Percentiles rank a stretch among this genome's conserved stretches.
Evolutionary conservation across 2,329 filamentous ascomycete genomes (phyloP).

Genomic region (Scytalidium lignicola): DNA sequence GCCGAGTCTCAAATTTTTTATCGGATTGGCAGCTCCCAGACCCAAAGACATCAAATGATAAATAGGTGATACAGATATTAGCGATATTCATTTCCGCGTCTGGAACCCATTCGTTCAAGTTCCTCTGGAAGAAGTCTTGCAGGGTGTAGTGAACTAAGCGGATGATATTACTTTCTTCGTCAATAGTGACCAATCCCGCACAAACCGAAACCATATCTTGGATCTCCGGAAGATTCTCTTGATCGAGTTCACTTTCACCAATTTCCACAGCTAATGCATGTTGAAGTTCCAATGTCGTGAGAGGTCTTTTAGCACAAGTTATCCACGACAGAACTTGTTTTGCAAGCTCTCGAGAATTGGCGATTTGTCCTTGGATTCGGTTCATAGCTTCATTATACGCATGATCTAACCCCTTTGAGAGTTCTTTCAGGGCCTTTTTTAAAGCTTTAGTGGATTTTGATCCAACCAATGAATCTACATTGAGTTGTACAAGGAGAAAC

Average conservation of each 20-base stretch:
- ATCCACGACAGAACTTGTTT: constrained; percentile 32
- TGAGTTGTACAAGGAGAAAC: constrained; percentile 27
- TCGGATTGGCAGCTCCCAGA: constrained; percentile 9
- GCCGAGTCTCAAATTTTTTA: constrained; percentile 12
- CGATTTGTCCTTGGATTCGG: constrained; percentile 34
- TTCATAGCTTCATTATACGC: constrained; percentile 38
- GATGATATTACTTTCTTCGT: constrained; percentile 15
- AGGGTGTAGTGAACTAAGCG: constrained; percentile 22
- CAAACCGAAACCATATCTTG: constrained; percentile 12
- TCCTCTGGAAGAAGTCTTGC: constrained; percentile 22
- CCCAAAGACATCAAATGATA: constrained; percentile 11
- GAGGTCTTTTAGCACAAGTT: constrained; percentile 28
- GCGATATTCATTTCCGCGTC: constrained; percentile 10
- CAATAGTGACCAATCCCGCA: constrained; percentile 18
- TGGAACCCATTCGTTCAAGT: constrained; percentile 5
- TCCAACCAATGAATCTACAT: constrained; percentile 29
- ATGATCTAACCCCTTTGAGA: constrained; percentile 19
- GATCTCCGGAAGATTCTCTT: constrained; percentile 27
- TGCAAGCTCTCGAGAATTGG: constrained; percentile 29
- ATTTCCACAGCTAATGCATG: constrained; percentile 37
- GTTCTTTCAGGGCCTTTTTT: constrained; percentile 21
- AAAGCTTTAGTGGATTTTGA: constrained; percentile 28
- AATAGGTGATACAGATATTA: constrained; percentile 19
- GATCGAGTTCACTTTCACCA: constrained; percentile 24
- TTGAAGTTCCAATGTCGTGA: constrained; percentile 32